A percentile compares a stretch with the other conserved stretches of the same genome.
Conservation (phyloP, 2,329 filamentous ascomycete species). For the Nothophaeocryptopus gaeumannii region DNA sequence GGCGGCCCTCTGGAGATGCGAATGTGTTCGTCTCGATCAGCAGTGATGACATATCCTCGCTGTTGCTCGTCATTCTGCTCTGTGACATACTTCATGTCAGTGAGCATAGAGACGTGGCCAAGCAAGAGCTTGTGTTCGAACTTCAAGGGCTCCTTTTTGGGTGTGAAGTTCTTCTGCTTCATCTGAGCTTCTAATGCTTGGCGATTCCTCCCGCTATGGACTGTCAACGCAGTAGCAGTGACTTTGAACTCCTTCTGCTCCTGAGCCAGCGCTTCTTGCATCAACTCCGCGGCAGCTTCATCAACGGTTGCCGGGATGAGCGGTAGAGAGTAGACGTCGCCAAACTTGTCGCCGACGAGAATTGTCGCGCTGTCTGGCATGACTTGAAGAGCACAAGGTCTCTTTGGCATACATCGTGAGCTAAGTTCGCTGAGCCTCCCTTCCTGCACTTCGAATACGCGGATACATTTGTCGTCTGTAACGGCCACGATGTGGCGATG, state of each 20-base stretch:
- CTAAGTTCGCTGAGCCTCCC: conserved; percentile 66
- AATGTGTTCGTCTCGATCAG: conserved; percentile 78
- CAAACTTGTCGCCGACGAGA: conserved; percentile 88
- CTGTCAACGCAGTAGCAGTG: conserved; percentile 57
- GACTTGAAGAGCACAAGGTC: conserved; percentile 72
- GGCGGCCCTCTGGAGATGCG: conserved; percentile 77
- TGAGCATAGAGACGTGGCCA: conserved; percentile 94
- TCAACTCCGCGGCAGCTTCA: conserved; percentile 31
- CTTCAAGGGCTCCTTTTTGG: conserved; percentile 44
- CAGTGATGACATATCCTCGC: conserved; percentile 63
- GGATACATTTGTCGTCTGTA: conserved; percentile 87
- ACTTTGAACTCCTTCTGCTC: conserved; percentile 41
- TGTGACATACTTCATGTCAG: conserved; percentile 62
- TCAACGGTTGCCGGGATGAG: conserved; percentile 51
- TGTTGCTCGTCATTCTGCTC: conserved; percentile 43
- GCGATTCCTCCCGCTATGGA: conserved; percentile 61
- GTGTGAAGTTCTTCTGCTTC: conserved; percentile 44
- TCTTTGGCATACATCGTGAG: conserved; percentile 83
- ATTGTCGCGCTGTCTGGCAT: conserved; percentile 69
- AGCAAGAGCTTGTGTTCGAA: conserved; percentile 79
- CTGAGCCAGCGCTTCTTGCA: conserved; percentile 26
- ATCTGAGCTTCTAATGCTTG: conserved; percentile 57
- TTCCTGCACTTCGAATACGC: conserved; percentile 70
- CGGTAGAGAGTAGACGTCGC: conserved; percentile 88
- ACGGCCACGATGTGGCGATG: conserved; percentile 70